These are phyloP conservation scores for Malassezia equina DNA, from an alignment of 1,284 basidiomycete genomes.

Conservation along the genomic window DNA sequence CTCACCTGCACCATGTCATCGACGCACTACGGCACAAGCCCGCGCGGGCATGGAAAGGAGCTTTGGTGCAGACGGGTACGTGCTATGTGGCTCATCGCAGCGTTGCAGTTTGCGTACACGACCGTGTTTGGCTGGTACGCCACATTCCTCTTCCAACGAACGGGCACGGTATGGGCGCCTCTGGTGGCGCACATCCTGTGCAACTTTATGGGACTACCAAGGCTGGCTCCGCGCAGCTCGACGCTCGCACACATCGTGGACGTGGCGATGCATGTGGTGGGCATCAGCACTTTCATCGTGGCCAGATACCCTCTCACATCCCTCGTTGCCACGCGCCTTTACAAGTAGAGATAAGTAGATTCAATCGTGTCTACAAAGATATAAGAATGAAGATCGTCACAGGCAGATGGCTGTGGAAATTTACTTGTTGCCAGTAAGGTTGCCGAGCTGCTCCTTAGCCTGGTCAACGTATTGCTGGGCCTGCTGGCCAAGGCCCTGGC, in stretches of 20 bases:
- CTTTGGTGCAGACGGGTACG: constrained; percentile 58
- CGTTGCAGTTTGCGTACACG: constrained; percentile 75
- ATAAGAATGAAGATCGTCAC: not conserved
- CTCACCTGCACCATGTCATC: constrained; percentile 83
- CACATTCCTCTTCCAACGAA: constrained; percentile 69
- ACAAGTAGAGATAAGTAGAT: not conserved
- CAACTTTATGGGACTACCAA: constrained; percentile 79
- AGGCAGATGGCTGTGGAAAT: not conserved
- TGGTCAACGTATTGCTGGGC: constrained; percentile 16
- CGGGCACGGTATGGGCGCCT: constrained; percentile 43
- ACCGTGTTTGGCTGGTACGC: constrained; percentile 83
- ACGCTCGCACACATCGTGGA: not conserved
- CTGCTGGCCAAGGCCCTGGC: not conserved
- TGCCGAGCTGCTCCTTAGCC: constrained; percentile 9
- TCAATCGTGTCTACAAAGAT: not conserved
- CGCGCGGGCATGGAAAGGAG: constrained; percentile 56
- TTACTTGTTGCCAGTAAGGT: constrained; percentile 6
- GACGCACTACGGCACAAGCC: constrained; percentile 50
- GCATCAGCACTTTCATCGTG: not conserved
- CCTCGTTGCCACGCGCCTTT: not conserved
- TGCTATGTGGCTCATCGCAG: constrained; percentile 17
- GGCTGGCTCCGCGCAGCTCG: not conserved
- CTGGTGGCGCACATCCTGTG: constrained; percentile 72
- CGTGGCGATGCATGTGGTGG: not conserved
- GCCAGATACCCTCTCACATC: not conserved